A percentile compares a stretch with the other conserved stretches of the same genome.
Evolutionary conservation across 2,329 filamentous ascomycete genomes (phyloP).

Genomic region (Aspergillus eucalypticola): DNA sequence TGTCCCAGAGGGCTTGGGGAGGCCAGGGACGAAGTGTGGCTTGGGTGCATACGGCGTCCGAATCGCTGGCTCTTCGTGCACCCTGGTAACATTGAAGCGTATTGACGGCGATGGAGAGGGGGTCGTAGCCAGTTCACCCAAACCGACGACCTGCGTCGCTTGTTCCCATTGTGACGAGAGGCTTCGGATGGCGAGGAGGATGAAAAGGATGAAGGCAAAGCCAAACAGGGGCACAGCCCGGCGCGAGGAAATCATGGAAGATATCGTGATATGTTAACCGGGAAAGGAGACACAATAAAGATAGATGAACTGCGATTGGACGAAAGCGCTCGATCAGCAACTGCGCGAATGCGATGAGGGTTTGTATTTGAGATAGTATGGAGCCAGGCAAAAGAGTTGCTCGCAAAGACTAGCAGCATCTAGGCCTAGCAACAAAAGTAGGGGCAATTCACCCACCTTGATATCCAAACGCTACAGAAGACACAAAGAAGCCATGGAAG

Average conservation of each 20-base stretch:
- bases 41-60: slow-evolving; percentile 29
- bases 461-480: neutral
- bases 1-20: slow-evolving; percentile 47
- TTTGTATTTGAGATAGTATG: neutral
- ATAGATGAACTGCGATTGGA: slow-evolving; percentile 7
- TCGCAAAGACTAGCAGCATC: neutral
- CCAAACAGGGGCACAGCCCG: slow-evolving; percentile 35
- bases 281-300: neutral
- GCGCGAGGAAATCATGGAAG: slow-evolving; percentile 36
- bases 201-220: slow-evolving; percentile 33
- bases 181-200: slow-evolving; percentile 31
- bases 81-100: slow-evolving; percentile 21
- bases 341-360: neutral
- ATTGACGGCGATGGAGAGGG: slow-evolving; percentile 13
- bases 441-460: neutral
- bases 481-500: neutral
- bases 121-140: slow-evolving; percentile 34
- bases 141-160: slow-evolving; percentile 39
- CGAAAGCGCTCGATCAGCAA: slow-evolving; percentile 3
- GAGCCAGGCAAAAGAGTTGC: neutral
- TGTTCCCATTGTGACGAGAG: slow-evolving; percentile 38
- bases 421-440: neutral
- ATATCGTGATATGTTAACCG: slow-evolving; percentile 12
- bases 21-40: slow-evolving; percentile 36
- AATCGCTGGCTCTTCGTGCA: slow-evolving; percentile 11